Evolutionary conservation across 1,139 yeast genomes (phyloP).

Genomic region (Blastobotrys buckinghamii): DNA sequence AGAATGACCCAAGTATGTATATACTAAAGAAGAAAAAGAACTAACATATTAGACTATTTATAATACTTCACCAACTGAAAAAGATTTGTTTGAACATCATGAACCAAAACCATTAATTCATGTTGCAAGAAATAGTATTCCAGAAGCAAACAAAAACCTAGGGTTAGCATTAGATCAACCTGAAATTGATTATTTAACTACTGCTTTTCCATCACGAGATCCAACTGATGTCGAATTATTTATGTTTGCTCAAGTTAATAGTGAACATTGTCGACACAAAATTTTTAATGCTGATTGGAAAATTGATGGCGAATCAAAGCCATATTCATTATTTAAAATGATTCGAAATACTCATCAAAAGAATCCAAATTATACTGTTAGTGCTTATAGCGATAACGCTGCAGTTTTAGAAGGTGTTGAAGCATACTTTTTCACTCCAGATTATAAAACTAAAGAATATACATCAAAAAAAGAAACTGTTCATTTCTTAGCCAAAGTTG

Average conservation of each 20-base stretch:
- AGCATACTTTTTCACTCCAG: slow-evolving; percentile 73
- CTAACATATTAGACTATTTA: slow-evolving; percentile 1
- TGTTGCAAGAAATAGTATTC: slow-evolving; percentile 55
- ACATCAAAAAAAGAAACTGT: slow-evolving; percentile 66
- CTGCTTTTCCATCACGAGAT: slow-evolving; percentile 82
- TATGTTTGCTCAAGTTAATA: slow-evolving; percentile 99
- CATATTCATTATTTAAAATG: slow-evolving; percentile 82
- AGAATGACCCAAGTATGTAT: slow-evolving; percentile 80
- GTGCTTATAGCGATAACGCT: slow-evolving; percentile 97
- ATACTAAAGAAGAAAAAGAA: not conserved
- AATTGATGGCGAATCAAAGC: slow-evolving; percentile 75
- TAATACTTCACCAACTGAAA: slow-evolving; percentile 50
- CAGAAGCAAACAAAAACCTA: slow-evolving; percentile 70
- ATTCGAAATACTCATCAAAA: slow-evolving; percentile 86
- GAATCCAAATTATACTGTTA: slow-evolving; percentile 76
- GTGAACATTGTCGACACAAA: slow-evolving; percentile 99
- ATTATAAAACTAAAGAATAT: slow-evolving; percentile 68
- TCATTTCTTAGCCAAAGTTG: slow-evolving; percentile 90
- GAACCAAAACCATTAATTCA: slow-evolving; percentile 78
- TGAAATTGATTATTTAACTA: slow-evolving; percentile 73
- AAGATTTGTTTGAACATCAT: slow-evolving; percentile 72
- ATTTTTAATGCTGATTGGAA: slow-evolving; percentile 99
- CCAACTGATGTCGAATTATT: slow-evolving; percentile 98
- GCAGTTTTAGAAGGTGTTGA: slow-evolving; percentile 87
- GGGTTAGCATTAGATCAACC: slow-evolving; percentile 92